Conservation (phyloP, 2,329 filamentous ascomycete species). For the Aspergillus bombycis region DNA sequence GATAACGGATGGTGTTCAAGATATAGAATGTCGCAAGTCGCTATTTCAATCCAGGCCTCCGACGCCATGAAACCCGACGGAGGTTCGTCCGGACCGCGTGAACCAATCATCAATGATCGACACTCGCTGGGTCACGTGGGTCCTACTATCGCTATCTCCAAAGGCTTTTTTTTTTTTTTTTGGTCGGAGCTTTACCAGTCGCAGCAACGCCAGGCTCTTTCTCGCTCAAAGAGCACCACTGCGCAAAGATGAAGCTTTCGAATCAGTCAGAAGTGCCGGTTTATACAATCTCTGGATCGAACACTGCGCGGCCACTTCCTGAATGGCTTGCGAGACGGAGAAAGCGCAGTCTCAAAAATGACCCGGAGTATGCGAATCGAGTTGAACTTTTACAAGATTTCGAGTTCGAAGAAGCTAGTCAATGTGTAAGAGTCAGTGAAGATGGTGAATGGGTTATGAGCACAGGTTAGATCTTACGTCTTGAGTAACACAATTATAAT, state of each 20-base stretch:
- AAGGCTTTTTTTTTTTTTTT: slow-evolving; percentile 29
- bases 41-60: slow-evolving; percentile 8
- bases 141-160: slow-evolving; percentile 29
- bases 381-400: slow-evolving; percentile 97
- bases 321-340: slow-evolving; percentile 92
- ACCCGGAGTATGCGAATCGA: slow-evolving; percentile 88
- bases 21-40: slow-evolving; percentile 6
- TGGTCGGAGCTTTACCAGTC: slow-evolving; percentile 9
- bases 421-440: slow-evolving; percentile 85
- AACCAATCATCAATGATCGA: slow-evolving; percentile 34
- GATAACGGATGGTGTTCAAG: slow-evolving; percentile 3
- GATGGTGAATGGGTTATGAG: slow-evolving; percentile 98
- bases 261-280: slow-evolving; percentile 81
- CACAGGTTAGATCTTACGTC: slow-evolving; percentile 63
- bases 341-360: slow-evolving; percentile 89
- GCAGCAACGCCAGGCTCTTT: slow-evolving; percentile 10
- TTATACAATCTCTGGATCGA: slow-evolving; percentile 92
- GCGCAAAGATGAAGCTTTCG: slow-evolving; percentile 50
- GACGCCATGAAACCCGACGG: slow-evolving; percentile 31
- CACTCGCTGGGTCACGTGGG: slow-evolving; percentile 33
- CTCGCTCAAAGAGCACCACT: slow-evolving; percentile 15
- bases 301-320: slow-evolving; percentile 82
- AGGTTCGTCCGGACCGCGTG: slow-evolving; percentile 35
- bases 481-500: not conserved
- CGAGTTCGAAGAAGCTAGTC: slow-evolving; percentile 93